Percentiles rank a stretch among this genome's conserved stretches.
Conservation (phyloP, 2,329 filamentous ascomycete genomes). For the Hawksworthiomyces lignivorus region DNA sequence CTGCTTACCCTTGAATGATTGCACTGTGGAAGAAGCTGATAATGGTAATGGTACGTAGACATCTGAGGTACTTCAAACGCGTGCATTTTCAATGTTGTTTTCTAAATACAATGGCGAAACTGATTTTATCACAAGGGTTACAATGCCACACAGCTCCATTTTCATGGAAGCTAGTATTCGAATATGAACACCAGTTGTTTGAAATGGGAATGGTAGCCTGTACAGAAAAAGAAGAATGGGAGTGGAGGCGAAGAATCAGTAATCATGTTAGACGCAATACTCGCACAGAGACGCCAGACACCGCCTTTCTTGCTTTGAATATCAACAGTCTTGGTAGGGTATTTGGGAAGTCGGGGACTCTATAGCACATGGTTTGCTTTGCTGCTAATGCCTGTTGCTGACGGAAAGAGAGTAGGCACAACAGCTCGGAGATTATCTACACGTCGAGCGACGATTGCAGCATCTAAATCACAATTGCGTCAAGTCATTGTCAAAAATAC, state of each 20-base stretch:
- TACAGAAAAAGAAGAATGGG: slow-evolving; percentile 66
- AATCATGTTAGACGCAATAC: slow-evolving; percentile 42
- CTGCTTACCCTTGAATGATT: slow-evolving; percentile 59
- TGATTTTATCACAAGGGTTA: slow-evolving; percentile 50
- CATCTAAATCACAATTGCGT: slow-evolving; percentile 57
- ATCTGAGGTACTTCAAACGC: too few relatives aligned
- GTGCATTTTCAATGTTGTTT: too few relatives aligned
- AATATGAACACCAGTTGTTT: slow-evolving; percentile 66
- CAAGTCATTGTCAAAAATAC: slow-evolving; percentile 87
- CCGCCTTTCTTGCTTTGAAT: slow-evolving; percentile 58
- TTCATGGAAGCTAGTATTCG: slow-evolving; percentile 89
- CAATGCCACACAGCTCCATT: slow-evolving; percentile 81
- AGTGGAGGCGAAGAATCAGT: slow-evolving; percentile 67
- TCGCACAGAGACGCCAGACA: slow-evolving; percentile 39
- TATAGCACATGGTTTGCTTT: slow-evolving; percentile 32
- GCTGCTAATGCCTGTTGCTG: too few relatives aligned
- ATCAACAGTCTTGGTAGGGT: slow-evolving; percentile 68
- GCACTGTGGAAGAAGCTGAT: slow-evolving; percentile 63
- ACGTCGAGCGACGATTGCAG: slow-evolving; percentile 67
- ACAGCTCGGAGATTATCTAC: slow-evolving; percentile 66
- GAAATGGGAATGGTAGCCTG: slow-evolving; percentile 86
- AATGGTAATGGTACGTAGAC: slow-evolving; percentile 61
- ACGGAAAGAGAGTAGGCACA: slow-evolving; percentile 44
- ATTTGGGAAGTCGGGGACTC: slow-evolving; percentile 68
- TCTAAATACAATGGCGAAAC: slow-evolving; percentile 3